Evolutionary conservation across 805 yeast species (phyloP), one percentile per base, ranked within the genome.

Genomic region (Sugiyamaella mastotermitis): DNA sequence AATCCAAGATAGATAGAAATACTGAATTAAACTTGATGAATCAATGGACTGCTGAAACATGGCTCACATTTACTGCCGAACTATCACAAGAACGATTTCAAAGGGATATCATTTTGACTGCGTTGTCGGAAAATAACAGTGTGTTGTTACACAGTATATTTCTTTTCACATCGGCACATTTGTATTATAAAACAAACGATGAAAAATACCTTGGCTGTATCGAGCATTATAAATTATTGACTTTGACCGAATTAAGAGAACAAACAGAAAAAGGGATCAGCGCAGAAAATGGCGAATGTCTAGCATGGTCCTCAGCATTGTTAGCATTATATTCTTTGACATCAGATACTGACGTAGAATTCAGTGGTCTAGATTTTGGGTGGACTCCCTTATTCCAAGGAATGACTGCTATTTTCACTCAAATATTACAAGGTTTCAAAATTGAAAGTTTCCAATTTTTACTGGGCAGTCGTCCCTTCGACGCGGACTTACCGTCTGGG

Each of bases 301-400:
- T 37, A 15, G 35, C 40, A 17, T 37, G 40, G 40, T 32, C 40
- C 23, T 16, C 31, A 8, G 40, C 24, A 3, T 27, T 37, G 7
- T 23, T 37, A 15, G 40, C 40, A 10, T 29, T 29, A 18, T 37
- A 28, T 25, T 37, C 27, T 26, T 25, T 37, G 7, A 37, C 40
- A 9, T 37, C 35, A 21, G 40, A 37, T 18, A 24, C 17, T 11
- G 40, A 37, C 24, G 31, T 30, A 2, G 40, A 37, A 33, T 37
- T 37, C 26, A 13, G 21, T 3, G 40, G 40, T 5, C 29, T 37
- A 17, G 13, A 25, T 35, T 24, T 23, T 13, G 40, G 40, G 17
- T 37, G 37, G 29, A 24, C 35, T 6, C 40, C 40, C 9, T 17
- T 37, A 13, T 37, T 37, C 26, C 23, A 16, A 9, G 40, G 40